Base-by-base conservation (phyloP, 805 yeast species). In the Saccharomycopsis sp. region DNA sequence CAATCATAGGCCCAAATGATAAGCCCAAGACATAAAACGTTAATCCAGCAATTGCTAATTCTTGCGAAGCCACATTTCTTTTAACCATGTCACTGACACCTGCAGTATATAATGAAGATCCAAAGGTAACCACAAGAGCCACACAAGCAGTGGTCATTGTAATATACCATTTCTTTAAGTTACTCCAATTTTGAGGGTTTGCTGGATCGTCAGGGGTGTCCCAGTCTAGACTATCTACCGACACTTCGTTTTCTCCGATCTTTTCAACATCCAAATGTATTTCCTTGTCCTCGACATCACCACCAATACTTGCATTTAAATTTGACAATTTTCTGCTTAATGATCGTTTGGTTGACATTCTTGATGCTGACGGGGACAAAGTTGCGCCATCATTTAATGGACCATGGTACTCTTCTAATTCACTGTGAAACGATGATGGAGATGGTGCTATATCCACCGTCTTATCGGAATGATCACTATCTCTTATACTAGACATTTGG, bases 1-100 rank as follows among this genome's bases (percentile, higher is more conserved):
- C 79, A 40, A 82, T 52, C 5, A 79, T 76, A 1, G 88, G 87
- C 9, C 85, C 85, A 49, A 72, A 64, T 0, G 87, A 81, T 41
- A 83, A 66, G n/a, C 90, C 90, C 22, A 83, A 46, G 44, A 82
- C 59, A 56, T 82, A 83, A 50, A 83, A 74, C 0, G 88, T 77
- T 52, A 83, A 68, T 8, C 93, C 93, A 1, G 84, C 63, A 26
- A 84, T 56, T 9, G 75, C 80, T 47, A 83, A 66, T 33, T 79
- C 79, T 58, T 78, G 73, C 8, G 79, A 74, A 9, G 72, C 69
- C n/a, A 67, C 65, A 59, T 81, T 73, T 47, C 65, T 58, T 1
- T 44, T 46, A 54, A 64, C 60, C 55, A 83, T 59, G 49, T 75
- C 79, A 2, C 76, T 72, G 1, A 81, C 71, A 48, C 88, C 83